Percentiles rank a stretch among this genome's conserved stretches.
These are phyloP conservation scores for Dactylis glomerata DNA, from an alignment of 176 grass and related monocot species.

Conservation along the genomic window DNA sequence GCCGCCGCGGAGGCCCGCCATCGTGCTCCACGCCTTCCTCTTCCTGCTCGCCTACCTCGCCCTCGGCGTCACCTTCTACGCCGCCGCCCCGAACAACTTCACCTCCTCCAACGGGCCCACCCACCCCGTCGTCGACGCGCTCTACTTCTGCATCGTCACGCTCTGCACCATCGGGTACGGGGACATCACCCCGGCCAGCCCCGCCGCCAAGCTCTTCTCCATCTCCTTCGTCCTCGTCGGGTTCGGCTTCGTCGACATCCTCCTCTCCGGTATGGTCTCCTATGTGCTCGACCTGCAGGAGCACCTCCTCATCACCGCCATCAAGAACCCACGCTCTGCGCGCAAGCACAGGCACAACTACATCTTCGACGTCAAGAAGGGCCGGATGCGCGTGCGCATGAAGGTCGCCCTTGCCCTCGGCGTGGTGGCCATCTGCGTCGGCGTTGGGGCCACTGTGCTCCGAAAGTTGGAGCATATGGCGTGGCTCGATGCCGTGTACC, in stretches of 20 bases:
- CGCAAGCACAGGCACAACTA: conserved; percentile 60
- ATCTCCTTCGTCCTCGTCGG: conserved; percentile 85
- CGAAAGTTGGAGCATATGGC: conserved; percentile 63
- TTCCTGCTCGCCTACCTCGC: conserved; percentile 73
- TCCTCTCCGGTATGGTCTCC: conserved; percentile 89
- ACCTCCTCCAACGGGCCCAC: conserved; percentile 42
- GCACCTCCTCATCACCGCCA: conserved; percentile 78
- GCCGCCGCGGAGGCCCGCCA: conserved; percentile 37
- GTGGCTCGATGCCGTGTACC: conserved; percentile 76
- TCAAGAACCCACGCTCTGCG: conserved; percentile 41
- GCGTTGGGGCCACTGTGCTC: conserved; percentile 64
- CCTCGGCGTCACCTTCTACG: conserved; percentile 76
- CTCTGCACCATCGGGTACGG: conserved; percentile 98
- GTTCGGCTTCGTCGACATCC: conserved; percentile 85
- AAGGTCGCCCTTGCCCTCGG: conserved; percentile 70
- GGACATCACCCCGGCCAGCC: conserved; percentile 82
- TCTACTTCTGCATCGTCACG: conserved; percentile 98
- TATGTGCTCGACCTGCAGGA: conserved; percentile 94
- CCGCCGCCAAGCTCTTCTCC: conserved; percentile 81
- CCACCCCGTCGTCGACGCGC: conserved; percentile 81
- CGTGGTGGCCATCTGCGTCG: conserved; percentile 65
- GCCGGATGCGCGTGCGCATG: conserved; percentile 85
- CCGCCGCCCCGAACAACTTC: conserved; percentile 59
- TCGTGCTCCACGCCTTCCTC: conserved; percentile 68
- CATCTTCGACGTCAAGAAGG: conserved; percentile 91